Percentiles rank a stretch among this genome's conserved stretches.
Conservation (phyloP, 148 eudicot genomes). For the Persicaria maculosa region DNA sequence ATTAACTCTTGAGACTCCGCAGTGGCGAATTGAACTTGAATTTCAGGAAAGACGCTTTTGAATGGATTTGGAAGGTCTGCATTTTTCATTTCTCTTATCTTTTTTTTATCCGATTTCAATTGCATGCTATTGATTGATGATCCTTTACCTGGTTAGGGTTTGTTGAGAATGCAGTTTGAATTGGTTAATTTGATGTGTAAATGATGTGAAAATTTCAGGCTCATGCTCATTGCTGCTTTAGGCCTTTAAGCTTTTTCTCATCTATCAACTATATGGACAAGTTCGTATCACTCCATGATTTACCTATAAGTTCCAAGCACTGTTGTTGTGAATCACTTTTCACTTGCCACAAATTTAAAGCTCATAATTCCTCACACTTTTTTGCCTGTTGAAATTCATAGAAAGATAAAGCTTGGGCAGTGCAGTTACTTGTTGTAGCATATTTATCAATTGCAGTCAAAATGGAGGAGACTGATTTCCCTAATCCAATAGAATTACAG, state of each 20-base stretch:
- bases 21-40: slow-evolving; percentile 46
- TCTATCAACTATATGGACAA: slow-evolving; percentile 77
- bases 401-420: slow-evolving; percentile 57
- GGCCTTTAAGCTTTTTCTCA: slow-evolving; percentile 44
- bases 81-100: neutral
- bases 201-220: no score
- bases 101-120: no score
- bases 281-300: slow-evolving; percentile 42
- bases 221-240: slow-evolving; percentile 49
- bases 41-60: slow-evolving; percentile 51
- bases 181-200: no score
- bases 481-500: no score
- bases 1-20: slow-evolving; percentile 57
- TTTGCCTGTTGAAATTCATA: slow-evolving; percentile 3
- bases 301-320: slow-evolving; percentile 56
- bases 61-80: slow-evolving; percentile 83
- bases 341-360: no score
- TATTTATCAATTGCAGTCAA: no score
- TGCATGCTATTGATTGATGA: neutral
- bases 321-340: neutral
- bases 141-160: slow-evolving; percentile 14
- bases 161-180: no score
- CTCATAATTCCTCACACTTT: neutral
- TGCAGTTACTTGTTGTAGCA: slow-evolving; percentile 71
- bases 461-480: no score